Base-by-base conservation (phyloP, 106 monocot species). In the Allium cepa region DNA sequence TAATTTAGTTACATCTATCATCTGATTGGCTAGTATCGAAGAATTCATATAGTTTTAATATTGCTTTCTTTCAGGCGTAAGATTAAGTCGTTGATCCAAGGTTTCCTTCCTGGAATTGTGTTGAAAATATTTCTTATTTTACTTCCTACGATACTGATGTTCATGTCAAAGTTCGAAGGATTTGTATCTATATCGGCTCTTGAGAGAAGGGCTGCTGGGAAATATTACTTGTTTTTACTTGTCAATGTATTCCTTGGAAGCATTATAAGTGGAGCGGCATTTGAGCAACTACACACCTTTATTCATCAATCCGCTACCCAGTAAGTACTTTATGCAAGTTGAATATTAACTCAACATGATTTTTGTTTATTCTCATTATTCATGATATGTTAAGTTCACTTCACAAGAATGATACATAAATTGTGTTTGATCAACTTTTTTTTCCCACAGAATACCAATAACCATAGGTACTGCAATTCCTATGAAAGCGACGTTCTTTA, bases 151-250 rank as follows among this genome's bases (percentile, higher is more conserved):
- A 89, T 97, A 71, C 68, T 97, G 71, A 92, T 97, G 96, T 14
- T 92, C 46, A 89, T 97, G 96, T 88, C 89, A 36, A 97, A 85
- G 80, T 79, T 97, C 65, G 89, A 97, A 77, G 96, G 96, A 72
- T 74, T 67, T 55, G 51, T 75, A 60, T 80, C 88, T 27, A 18
- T 77, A 49, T 97, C 92, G 46, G 48, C 78, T 46, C 82, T 97
- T 22, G 97, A 97, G 70, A 84, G 88, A 69, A 89, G 77, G 81
- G 76, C 92, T 62, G 97, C 97, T 14, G 68, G 78, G 49, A 97
- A 87, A 72, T 97, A 97, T 73, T 92, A 97, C 48, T 46, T 85
- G 9, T 97, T 97, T 71, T 48, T 82, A 64, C 53, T 97, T 47
- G 80, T 92, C 47, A 97, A 92, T 78, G 97, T 97, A 26, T 97